phyloP scores from a whole-genome alignment of 495 filamentous ascomycete genomes.

The Daldinia bambusicola region DNA sequence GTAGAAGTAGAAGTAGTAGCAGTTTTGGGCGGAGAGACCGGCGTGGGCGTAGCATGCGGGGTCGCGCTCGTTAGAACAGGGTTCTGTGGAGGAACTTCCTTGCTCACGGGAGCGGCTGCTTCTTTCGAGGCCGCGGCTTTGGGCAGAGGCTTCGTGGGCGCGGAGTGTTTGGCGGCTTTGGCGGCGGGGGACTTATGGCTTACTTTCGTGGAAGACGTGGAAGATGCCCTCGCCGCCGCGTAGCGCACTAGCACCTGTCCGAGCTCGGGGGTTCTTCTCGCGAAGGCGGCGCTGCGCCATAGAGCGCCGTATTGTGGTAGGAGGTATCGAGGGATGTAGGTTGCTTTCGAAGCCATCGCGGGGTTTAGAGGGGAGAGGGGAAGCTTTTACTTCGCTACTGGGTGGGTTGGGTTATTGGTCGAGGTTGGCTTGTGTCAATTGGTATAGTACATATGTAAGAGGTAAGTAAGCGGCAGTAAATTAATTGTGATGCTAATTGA shows the following conservation, averaged over 20 bases:
- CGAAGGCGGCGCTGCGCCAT: conserved; percentile 51
- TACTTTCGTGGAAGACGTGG: background rate
- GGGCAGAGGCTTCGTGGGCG: conserved; percentile 49
- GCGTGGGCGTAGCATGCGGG: conserved; percentile 16
- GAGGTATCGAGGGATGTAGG: conserved; percentile 63
- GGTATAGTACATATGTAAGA: background rate
- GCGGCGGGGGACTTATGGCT: conserved; percentile 24
- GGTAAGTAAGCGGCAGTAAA: too few species aligned
- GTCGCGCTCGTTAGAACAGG: background rate
- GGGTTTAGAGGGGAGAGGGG: background rate
- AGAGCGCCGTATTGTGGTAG: conserved; percentile 61
- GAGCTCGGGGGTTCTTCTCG: conserved; percentile 37
- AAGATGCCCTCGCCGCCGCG: conserved; percentile 40
- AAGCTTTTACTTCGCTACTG: background rate
- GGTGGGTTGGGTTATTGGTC: background rate
- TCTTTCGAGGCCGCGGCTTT: conserved; percentile 32
- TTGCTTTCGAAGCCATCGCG: conserved; percentile 53
- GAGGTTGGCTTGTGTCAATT: conserved; percentile 18
- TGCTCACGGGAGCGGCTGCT: background rate
- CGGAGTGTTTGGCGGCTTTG: conserved; percentile 45
- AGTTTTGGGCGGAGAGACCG: conserved; percentile 24
- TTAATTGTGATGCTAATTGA: too few species aligned
- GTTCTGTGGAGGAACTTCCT: conserved; percentile 7
- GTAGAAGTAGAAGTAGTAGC: too few species aligned
- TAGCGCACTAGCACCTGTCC: conserved; percentile 48